phyloP scores from a whole-genome alignment of 371 early-diverging fungal genomes.

The Cokeromyces recurvatus region DNA sequence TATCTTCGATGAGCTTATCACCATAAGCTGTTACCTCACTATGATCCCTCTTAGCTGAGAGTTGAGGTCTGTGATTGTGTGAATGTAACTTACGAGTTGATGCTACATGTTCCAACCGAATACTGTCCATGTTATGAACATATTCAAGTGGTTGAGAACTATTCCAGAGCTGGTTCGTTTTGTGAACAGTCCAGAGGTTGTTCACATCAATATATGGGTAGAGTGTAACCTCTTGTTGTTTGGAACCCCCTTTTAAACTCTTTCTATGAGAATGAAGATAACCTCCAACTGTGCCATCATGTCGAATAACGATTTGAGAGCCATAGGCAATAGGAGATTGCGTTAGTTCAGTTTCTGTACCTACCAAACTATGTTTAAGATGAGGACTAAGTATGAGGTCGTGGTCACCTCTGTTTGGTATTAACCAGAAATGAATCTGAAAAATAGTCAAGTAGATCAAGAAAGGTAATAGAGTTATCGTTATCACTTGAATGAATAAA shows the following conservation, averaged over 20 bases:
- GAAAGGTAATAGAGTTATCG: conserved; percentile 76
- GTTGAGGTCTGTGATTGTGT: conserved; percentile 71
- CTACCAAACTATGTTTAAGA: conserved; percentile 53
- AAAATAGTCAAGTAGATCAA: conserved; percentile 76
- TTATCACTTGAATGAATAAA: conserved; percentile 52
- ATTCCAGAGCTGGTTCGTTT: conserved; percentile 33
- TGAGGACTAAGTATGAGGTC: conserved; percentile 76
- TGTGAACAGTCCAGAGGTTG: conserved; percentile 77
- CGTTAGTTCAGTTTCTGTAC: conserved; percentile 19
- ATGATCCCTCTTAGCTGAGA: conserved; percentile 20
- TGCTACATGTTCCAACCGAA: conserved; percentile 71
- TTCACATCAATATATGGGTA: conserved; percentile 87
- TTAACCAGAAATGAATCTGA: conserved; percentile 74
- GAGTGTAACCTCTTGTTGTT: conserved; percentile 90
- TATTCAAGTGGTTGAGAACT: conserved; percentile 34
- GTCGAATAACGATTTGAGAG: conserved; percentile 70
- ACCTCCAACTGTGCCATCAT: conserved; percentile 67
- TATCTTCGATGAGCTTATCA: conserved; percentile 16
- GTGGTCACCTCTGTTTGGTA: conserved; percentile 68
- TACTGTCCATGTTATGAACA: conserved; percentile 57
- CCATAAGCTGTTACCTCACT: conserved; percentile 38
- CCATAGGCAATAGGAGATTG: conserved; percentile 82
- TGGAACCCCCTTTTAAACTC: not conserved
- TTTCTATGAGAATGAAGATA: conserved; percentile 85
- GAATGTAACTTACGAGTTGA: conserved; percentile 77